phyloP scores from a whole-genome alignment of 495 filamentous ascomycete species.

The Penicillium lagena region DNA sequence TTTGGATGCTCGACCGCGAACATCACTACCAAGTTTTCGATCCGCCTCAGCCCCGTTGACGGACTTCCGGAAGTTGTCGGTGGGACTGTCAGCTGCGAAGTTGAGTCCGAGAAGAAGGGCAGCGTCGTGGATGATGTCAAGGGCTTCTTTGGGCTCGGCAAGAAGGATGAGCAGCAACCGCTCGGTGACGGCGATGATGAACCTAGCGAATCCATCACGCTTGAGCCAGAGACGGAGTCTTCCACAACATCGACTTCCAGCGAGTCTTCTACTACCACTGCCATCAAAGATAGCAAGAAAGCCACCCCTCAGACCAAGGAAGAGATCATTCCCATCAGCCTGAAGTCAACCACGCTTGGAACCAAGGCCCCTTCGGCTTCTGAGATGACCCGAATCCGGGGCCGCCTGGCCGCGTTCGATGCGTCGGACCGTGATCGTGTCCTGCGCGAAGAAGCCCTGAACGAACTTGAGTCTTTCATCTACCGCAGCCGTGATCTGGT shows the following conservation, averaged over 20 bases:
- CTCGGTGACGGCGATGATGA: slow-evolving; percentile 52
- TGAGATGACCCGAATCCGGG: slow-evolving; percentile 60
- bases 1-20: slow-evolving; percentile 70
- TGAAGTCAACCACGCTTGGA: slow-evolving; percentile 56
- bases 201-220: slow-evolving; percentile 39
- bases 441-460: slow-evolving; percentile 79
- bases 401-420: slow-evolving; percentile 73
- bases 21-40: slow-evolving; percentile 71
- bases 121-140: slow-evolving; percentile 89
- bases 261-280: slow-evolving; percentile 39
- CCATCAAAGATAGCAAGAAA: slow-evolving; percentile 43
- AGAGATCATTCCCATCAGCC: slow-evolving; percentile 63
- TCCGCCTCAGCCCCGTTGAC: slow-evolving; percentile 63
- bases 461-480: slow-evolving; percentile 88
- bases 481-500: slow-evolving; percentile 82
- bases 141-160: slow-evolving; percentile 88
- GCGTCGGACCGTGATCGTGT: slow-evolving; percentile 71
- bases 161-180: slow-evolving; percentile 75
- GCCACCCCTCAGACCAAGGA: slow-evolving; percentile 53
- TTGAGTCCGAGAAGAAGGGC: slow-evolving; percentile 66
- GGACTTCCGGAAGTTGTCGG: slow-evolving; percentile 78
- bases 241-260: slow-evolving; percentile 37
- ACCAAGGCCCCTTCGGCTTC: slow-evolving; percentile 46
- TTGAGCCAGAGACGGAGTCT: slow-evolving; percentile 44
- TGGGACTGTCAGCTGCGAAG: slow-evolving; percentile 78